Evolutionary conservation across 805 yeast species (phyloP), one percentile per base, ranked within the genome.

Genomic region (Metschnikowia sp.): DNA sequence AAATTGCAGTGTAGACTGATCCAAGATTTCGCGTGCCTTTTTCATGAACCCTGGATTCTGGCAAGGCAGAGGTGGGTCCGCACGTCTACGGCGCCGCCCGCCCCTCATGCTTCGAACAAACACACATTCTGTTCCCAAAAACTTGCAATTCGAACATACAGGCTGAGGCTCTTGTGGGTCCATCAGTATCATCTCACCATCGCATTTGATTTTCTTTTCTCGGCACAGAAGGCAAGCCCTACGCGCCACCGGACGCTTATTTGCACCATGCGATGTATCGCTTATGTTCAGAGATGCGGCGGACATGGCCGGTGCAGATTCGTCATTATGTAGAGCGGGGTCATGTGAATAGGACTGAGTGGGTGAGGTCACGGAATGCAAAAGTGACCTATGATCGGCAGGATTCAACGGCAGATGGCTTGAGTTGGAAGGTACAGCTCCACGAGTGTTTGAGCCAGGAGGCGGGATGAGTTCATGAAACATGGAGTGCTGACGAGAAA

Each of bases 211-310:
- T 55, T 83, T 82, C 65, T 79, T 81, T 54, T 79, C 84, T 36
- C 88, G 76, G 50, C 88, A 82, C 4, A 81, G 72, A 6, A 83
- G 65, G 59, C 87, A 82, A 0, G 87, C 87, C 40, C 83, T 67
- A 48, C 77, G 70, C 0, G 86, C 84, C 2, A 82, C 86, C 6
- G 75, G 68, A 22, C 82, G 64, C 49, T 46, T 53, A 8, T 12
- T n/a, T 18, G 36, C 8, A 18, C 11, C 15, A 12, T 9, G 15
- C 15, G 36, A 9, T 34, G 13, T 12, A 18, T 34, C 36, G 36
- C 15, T 34, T 34, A 15, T n/a, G 13, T 6, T 32, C 34, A 32
- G 13, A 32, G 11, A 12, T 11, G n/a, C 34, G 34, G 12, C 34
- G 32, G 38, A 36, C 11, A 18, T 12, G n/a, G 12, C 10, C 8